A percentile compares a stretch with the other conserved stretches of the same genome.
Conservation (phyloP, 2,329 filamentous ascomycete genomes). For the Paecilomyces dactylethromorphus region DNA sequence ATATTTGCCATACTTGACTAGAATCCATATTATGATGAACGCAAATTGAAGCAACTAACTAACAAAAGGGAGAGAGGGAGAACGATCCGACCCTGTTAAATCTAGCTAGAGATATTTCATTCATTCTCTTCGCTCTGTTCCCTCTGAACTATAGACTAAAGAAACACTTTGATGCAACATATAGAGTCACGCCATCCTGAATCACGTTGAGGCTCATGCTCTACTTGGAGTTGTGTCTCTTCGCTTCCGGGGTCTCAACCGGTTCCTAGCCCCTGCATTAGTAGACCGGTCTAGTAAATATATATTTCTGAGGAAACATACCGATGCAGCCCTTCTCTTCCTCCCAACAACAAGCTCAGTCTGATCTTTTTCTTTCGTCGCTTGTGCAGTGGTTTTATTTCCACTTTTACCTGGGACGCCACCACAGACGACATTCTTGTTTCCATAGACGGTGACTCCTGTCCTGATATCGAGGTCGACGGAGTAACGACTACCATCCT, state of each 20-base stretch:
- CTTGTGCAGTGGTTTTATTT: background rate
- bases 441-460: conserved; percentile 22
- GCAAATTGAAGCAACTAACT: too few relatives aligned
- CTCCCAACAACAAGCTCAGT: background rate
- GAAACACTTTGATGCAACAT: too few relatives aligned
- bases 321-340: conserved; percentile 17
- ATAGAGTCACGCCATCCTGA: too few relatives aligned
- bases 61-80: too few relatives aligned
- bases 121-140: too few relatives aligned
- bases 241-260: conserved; percentile 4
- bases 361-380: background rate
- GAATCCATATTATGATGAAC: too few relatives aligned
- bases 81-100: too few relatives aligned
- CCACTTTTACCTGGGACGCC: conserved; percentile 3
- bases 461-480: conserved; percentile 21
- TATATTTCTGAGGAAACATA: conserved; percentile 8
- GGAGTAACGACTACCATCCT: conserved; percentile 6
- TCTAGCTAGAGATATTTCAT: too few relatives aligned
- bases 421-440: conserved; percentile 18
- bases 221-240: background rate
- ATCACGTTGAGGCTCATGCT: too few relatives aligned
- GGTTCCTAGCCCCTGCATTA: conserved; percentile 3
- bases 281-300: background rate
- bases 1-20: too few relatives aligned
- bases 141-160: too few relatives aligned